Conservation (phyloP, 1,139 yeast species). For the Geotrichum klebahnii region DNA sequence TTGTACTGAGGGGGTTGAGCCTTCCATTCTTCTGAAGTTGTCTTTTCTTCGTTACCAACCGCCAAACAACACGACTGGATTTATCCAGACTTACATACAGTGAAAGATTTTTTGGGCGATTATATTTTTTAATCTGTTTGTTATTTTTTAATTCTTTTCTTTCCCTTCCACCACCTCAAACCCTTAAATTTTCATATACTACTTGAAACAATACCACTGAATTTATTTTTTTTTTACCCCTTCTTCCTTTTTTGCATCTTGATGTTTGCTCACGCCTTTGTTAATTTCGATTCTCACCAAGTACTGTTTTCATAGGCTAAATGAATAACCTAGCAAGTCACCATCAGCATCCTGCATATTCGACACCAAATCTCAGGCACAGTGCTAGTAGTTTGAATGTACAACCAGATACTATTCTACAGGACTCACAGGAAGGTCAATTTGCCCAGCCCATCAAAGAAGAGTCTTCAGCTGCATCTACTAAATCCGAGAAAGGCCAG, state of each 20-base stretch:
- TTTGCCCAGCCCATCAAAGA: constrained; percentile 6
- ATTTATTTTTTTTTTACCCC: background rate
- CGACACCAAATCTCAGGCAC: constrained; percentile 15
- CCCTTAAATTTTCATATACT: background rate
- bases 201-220: background rate
- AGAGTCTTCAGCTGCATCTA: constrained; percentile 9
- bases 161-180: constrained; percentile 7
- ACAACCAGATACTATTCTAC: constrained; percentile 12
- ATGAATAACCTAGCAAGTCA: constrained; percentile 6
- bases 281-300: background rate
- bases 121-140: background rate
- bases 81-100: background rate
- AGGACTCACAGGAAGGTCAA: background rate
- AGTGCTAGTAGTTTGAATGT: constrained; percentile 12
- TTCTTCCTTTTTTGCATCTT: background rate
- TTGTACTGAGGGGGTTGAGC: too few relatives aligned
- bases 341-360: constrained; percentile 9
- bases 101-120: background rate
- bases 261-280: background rate
- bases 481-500: constrained; percentile 8
- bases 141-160: background rate
- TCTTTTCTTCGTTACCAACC: too few relatives aligned
- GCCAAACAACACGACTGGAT: too few relatives aligned
- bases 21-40: too few relatives aligned
- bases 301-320: constrained; percentile 6